phyloP scores from a whole-genome alignment of 1,139 yeast species.

The Hyphopichia fennica region DNA sequence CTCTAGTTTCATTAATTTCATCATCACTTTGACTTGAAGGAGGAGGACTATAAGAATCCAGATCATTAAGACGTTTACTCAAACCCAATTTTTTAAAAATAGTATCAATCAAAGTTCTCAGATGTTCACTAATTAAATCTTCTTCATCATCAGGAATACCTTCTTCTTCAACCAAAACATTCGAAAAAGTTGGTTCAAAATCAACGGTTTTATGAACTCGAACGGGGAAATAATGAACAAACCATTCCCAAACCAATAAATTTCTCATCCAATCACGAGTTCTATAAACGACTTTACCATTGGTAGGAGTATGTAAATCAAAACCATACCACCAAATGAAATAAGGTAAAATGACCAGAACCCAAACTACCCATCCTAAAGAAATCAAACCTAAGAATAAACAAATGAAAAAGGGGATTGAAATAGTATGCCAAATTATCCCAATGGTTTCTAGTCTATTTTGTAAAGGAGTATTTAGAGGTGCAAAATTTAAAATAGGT shows the following conservation, averaged over 20 bases:
- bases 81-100: constrained; percentile 40
- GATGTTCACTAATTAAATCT: constrained; percentile 41
- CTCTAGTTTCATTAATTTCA: background rate
- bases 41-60: constrained; percentile 18
- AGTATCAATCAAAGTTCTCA: constrained; percentile 38
- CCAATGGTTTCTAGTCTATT: constrained; percentile 70
- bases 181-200: constrained; percentile 71
- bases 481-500: constrained; percentile 41
- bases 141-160: constrained; percentile 40
- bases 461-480: constrained; percentile 53
- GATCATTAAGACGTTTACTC: constrained; percentile 37
- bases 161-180: constrained; percentile 24
- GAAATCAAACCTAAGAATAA: constrained; percentile 55
- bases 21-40: constrained; percentile 6
- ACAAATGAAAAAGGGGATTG: constrained; percentile 61
- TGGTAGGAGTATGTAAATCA: constrained; percentile 64
- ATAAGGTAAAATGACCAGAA: constrained; percentile 53
- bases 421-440: constrained; percentile 73
- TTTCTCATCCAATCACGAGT: constrained; percentile 60
- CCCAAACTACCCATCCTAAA: constrained; percentile 73
- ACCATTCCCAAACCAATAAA: constrained; percentile 67
- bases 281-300: constrained; percentile 66
- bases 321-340: constrained; percentile 59
- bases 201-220: constrained; percentile 68
- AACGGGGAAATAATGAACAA: constrained; percentile 80